Evolutionary conservation across 2,329 filamentous ascomycete genomes (phyloP).

Genomic region (Clarireedia monteithiana): DNA sequence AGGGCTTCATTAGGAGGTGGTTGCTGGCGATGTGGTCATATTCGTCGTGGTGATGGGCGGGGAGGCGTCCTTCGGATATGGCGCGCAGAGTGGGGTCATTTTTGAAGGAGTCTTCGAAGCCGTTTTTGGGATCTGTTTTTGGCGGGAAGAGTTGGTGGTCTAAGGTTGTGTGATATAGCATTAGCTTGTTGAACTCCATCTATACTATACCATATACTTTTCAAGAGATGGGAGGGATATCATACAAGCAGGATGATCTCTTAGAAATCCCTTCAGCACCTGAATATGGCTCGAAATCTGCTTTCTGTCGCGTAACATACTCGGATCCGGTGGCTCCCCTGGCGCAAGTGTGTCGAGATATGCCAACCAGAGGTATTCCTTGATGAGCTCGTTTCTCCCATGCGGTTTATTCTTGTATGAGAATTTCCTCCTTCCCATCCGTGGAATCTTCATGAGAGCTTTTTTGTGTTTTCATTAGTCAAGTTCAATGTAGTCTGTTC

Average conservation of each 20-base stretch:
- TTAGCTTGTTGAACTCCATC: slow-evolving; percentile 10
- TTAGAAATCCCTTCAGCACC: slow-evolving; percentile 60
- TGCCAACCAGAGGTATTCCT: slow-evolving; percentile 56
- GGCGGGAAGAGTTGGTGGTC: slow-evolving; percentile 49
- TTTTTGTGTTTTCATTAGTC: slow-evolving; percentile 24
- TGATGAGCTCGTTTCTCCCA: slow-evolving; percentile 63
- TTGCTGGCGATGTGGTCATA: slow-evolving; percentile 12
- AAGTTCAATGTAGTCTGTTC: too few relatives aligned
- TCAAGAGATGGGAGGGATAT: slow-evolving; percentile 10
- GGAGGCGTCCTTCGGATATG: slow-evolving; percentile 39
- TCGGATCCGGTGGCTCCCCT: slow-evolving; percentile 39
- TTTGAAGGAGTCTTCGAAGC: slow-evolving; percentile 52
- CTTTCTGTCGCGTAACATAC: slow-evolving; percentile 42
- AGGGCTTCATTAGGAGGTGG: slow-evolving; percentile 17
- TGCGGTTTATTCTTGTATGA: slow-evolving; percentile 55
- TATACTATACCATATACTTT: too few relatives aligned
- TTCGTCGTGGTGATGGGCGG: slow-evolving; percentile 15
- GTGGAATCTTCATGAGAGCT: slow-evolving; percentile 59
- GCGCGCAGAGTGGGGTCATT: slow-evolving; percentile 56
- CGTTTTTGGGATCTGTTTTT: slow-evolving; percentile 44
- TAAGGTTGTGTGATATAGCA: slow-evolving; percentile 2
- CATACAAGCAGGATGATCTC: slow-evolving; percentile 56
- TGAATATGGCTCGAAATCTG: slow-evolving; percentile 66
- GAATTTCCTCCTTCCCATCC: slow-evolving; percentile 60
- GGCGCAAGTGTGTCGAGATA: slow-evolving; percentile 33